These are phyloP conservation scores for Xylaria hypoxylon DNA, from an alignment of 2,329 filamentous ascomycete genomes.

Conservation along the genomic window DNA sequence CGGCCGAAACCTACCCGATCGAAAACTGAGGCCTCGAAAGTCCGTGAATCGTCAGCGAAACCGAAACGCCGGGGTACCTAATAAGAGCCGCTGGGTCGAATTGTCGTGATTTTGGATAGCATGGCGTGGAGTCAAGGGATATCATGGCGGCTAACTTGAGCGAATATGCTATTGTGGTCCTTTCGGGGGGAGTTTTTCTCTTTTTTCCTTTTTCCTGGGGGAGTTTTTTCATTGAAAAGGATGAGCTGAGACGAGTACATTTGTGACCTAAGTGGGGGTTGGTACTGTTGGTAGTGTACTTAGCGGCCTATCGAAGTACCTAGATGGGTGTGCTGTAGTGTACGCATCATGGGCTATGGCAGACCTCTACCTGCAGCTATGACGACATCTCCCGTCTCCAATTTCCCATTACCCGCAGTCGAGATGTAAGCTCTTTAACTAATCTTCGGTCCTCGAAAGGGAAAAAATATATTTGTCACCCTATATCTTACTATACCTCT, in stretches of 20 bases:
- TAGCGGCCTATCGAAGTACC: no score
- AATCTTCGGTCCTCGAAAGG: neutral
- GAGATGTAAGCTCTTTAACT: neutral
- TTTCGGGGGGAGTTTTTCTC: neutral
- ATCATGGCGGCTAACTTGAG: neutral
- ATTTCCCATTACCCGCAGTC: neutral
- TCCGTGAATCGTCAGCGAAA: neutral
- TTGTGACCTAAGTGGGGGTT: no score
- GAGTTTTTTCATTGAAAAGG: no score
- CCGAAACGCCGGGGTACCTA: neutral
- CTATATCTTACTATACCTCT: neutral
- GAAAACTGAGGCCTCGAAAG: neutral
- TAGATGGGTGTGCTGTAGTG: no score
- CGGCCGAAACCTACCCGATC: neutral
- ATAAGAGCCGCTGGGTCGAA: neutral
- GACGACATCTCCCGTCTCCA: conserved; percentile 33
- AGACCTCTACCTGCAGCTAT: conserved; percentile 28
- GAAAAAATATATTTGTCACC: neutral
- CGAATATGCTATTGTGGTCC: neutral
- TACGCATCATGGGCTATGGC: no score
- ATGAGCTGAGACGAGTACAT: no score
- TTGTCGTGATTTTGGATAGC: neutral
- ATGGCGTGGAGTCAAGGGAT: neutral
- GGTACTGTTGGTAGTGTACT: no score
- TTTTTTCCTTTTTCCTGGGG: neutral